Conservation (phyloP, 129 eudicot genomes). For the Lactuca saligna region DNA sequence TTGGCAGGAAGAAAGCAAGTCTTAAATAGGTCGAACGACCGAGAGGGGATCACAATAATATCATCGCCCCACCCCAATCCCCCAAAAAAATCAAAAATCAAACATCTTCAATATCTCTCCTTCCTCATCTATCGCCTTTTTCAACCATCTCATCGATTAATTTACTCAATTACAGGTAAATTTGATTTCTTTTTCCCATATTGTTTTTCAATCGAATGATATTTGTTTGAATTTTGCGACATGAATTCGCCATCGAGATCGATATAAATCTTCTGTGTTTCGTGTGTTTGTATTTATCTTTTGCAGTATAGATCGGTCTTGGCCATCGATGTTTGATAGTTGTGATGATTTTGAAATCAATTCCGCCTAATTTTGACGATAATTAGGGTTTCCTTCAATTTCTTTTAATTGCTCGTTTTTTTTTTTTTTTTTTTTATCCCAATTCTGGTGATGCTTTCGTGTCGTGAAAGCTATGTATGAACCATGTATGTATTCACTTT, state of each 20-base stretch:
- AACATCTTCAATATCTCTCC: neutral
- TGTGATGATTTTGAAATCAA: conserved; percentile 16
- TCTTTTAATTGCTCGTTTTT: neutral
- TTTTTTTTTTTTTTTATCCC: neutral
- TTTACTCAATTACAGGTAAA: conserved; percentile 34
- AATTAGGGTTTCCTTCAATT: conserved; percentile 27
- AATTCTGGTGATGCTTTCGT: neutral
- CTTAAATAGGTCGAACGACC: conserved; percentile 41
- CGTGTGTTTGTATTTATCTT: neutral
- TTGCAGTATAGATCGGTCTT: conserved; percentile 11
- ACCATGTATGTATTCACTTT: conserved; percentile 12
- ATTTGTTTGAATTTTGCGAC: conserved; percentile 5
- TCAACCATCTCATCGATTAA: conserved; percentile 22
- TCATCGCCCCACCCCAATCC: conserved; percentile 17
- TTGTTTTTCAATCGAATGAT: neutral
- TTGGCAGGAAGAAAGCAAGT: conserved; percentile 37
- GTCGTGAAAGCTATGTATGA: conserved; percentile 1
- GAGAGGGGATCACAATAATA: conserved; percentile 21
- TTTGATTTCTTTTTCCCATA: conserved; percentile 1
- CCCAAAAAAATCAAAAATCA: conserved; percentile 8
- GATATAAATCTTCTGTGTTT: conserved; percentile 6
- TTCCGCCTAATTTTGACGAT: conserved; percentile 15
- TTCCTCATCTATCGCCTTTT: conserved; percentile 14
- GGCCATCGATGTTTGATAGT: neutral
- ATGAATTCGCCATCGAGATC: conserved; percentile 11